phyloP scores from a whole-genome alignment of 371 early-diverging fungal species.

The Coemansia sp. region DNA sequence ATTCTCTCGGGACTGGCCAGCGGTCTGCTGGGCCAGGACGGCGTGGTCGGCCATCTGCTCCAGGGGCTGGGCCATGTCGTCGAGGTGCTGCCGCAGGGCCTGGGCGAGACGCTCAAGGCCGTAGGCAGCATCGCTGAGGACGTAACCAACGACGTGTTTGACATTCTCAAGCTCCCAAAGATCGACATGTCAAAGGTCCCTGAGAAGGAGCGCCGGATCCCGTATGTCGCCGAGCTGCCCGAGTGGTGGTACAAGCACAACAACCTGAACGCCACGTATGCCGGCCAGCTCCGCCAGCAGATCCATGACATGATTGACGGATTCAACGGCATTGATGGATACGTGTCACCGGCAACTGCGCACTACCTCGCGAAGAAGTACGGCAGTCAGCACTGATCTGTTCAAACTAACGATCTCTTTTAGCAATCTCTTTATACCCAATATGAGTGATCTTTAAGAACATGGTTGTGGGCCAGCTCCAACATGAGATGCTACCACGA shows the following conservation, averaged over 20 bases:
- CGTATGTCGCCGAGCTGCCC: conserved; percentile 40
- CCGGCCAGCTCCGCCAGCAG: conserved; percentile 37
- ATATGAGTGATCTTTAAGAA: background rate
- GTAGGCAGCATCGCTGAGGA: conserved; percentile 41
- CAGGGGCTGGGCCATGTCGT: conserved; percentile 43
- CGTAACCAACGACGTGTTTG: conserved; percentile 38
- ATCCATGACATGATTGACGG: conserved; percentile 47
- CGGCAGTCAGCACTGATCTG: conserved; percentile 14
- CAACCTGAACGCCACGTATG: conserved; percentile 49
- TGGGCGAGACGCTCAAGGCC: conserved; percentile 44
- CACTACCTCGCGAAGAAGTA: conserved; percentile 47
- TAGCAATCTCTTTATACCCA: background rate
- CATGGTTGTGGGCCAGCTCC: too few species aligned
- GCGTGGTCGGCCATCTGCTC: conserved; percentile 41
- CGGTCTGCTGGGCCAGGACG: conserved; percentile 44
- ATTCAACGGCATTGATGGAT: conserved; percentile 41
- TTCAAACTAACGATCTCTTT: too few species aligned
- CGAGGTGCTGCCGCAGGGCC: conserved; percentile 43
- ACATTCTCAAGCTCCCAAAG: conserved; percentile 43
- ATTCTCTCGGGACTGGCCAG: conserved; percentile 34
- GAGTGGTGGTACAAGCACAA: conserved; percentile 46
- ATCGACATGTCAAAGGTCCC: conserved; percentile 43
- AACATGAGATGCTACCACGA: too few species aligned
- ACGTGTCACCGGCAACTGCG: conserved; percentile 41
- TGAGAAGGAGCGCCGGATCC: conserved; percentile 43